phyloP scores from a whole-genome alignment of 257 asterid species.

The Dorcoceras hygrometricum region DNA sequence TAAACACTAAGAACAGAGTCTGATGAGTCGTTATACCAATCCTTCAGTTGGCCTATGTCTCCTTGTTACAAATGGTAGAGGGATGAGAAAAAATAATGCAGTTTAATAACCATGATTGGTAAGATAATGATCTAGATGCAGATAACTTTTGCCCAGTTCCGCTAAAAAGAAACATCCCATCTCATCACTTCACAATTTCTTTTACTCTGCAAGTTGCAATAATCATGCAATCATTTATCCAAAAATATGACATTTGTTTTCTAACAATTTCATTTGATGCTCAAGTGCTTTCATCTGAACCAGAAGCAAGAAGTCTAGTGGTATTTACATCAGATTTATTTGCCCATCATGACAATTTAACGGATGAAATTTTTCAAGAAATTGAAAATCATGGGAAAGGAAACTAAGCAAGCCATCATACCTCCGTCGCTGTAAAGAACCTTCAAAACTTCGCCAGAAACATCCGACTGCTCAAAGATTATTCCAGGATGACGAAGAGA shows the following conservation, averaged over 20 bases:
- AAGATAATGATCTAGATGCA: neutral
- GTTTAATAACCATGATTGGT: neutral
- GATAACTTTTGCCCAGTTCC: neutral
- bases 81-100: neutral
- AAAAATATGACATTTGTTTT: neutral
- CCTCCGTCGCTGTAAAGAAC: constrained; percentile 76
- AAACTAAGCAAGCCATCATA: constrained; percentile 28
- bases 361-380: neutral
- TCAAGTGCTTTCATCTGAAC: constrained; percentile 2
- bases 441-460: constrained; percentile 82
- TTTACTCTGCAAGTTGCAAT: neutral
- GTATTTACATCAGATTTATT: constrained; percentile 4
- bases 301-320: neutral
- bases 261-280: neutral
- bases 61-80: neutral
- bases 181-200: neutral
- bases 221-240: neutral
- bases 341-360: neutral
- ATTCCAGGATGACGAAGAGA: constrained; percentile 18
- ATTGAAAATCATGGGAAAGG: constrained; percentile 1
- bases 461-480: constrained; percentile 59
- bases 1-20: neutral
- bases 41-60: neutral
- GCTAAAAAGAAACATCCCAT: neutral
- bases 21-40: neutral